Conservation (phyloP, 106 monocot species). For the Amphibolis antarctica region DNA sequence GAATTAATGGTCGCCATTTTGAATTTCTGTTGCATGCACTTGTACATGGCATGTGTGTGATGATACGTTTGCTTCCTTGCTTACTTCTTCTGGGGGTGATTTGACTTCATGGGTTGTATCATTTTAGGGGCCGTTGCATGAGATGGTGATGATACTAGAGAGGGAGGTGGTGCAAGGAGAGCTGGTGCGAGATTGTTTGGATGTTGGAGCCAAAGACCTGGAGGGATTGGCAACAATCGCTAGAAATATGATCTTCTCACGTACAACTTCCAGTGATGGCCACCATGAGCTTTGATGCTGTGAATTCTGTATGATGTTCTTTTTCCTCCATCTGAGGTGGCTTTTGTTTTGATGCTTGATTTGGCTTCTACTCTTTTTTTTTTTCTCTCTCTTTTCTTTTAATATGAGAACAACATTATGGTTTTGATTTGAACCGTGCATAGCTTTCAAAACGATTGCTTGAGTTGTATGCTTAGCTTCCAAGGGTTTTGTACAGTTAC, state of each 20-base stretch:
- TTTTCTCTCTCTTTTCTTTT: too few relatives aligned
- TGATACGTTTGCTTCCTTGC: not conserved
- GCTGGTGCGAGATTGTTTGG: conserved; percentile 60
- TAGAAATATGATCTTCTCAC: conserved; percentile 35
- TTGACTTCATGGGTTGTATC: not conserved
- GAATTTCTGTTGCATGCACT: not conserved
- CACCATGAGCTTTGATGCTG: too few relatives aligned
- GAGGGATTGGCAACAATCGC: conserved; percentile 44
- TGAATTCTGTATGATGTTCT: too few relatives aligned
- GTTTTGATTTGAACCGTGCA: too few relatives aligned
- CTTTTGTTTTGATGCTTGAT: too few relatives aligned
- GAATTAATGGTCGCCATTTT: too few relatives aligned
- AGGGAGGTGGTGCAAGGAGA: conserved; percentile 67
- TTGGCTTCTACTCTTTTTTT: too few relatives aligned
- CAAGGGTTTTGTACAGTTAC: too few relatives aligned
- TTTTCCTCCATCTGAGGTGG: too few relatives aligned
- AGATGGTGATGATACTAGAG: conserved; percentile 49
- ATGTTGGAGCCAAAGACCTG: conserved; percentile 58
- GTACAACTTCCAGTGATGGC: not conserved
- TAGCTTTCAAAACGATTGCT: too few relatives aligned
- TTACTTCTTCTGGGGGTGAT: not conserved
- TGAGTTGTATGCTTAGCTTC: too few relatives aligned
- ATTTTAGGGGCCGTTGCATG: conserved; percentile 58
- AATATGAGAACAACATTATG: too few relatives aligned
- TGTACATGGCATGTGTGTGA: not conserved